phyloP scores from a whole-genome alignment of 805 yeast species.

The Cyberlindnera mycetangii region DNA sequence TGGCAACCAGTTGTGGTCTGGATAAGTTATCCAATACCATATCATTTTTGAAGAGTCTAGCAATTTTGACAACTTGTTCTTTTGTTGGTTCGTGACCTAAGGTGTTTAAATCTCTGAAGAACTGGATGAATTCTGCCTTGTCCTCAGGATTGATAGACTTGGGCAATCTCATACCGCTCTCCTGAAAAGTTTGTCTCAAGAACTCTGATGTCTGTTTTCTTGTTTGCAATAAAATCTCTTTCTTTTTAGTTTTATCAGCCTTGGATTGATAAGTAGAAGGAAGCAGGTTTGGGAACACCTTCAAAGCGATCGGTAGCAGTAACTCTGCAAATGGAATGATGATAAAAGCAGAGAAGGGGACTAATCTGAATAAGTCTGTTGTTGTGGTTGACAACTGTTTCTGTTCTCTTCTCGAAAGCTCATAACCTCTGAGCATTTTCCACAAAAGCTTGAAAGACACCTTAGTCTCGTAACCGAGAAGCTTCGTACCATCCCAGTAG shows the following conservation, averaged over 20 bases:
- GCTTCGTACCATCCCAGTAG: conserved; percentile 95
- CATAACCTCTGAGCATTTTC: conserved; percentile 88
- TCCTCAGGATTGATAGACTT: conserved; percentile 67
- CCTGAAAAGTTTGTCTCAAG: conserved; percentile 62
- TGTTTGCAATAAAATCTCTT: conserved; percentile 54
- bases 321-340: conserved; percentile 93
- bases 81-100: conserved; percentile 56
- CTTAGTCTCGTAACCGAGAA: conserved; percentile 84
- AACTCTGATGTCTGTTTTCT: conserved; percentile 61
- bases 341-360: conserved; percentile 90
- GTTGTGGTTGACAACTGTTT: conserved; percentile 86
- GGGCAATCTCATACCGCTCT: conserved; percentile 67
- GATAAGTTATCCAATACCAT: conserved; percentile 88
- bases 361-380: conserved; percentile 78
- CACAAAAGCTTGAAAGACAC: conserved; percentile 77
- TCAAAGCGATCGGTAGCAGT: conserved; percentile 82
- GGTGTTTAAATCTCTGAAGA: conserved; percentile 70
- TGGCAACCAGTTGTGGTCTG: conserved; percentile 86
- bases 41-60: conserved; percentile 90
- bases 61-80: conserved; percentile 77
- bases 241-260: conserved; percentile 56
- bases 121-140: conserved; percentile 70
- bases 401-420: conserved; percentile 84
- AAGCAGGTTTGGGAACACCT: conserved; percentile 87
- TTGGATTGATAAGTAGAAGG: conserved; percentile 88